Evolutionary conservation across 495 filamentous ascomycete genomes (phyloP), one percentile per base, ranked within the genome.

Genomic region (Penicillium arizonense): DNA sequence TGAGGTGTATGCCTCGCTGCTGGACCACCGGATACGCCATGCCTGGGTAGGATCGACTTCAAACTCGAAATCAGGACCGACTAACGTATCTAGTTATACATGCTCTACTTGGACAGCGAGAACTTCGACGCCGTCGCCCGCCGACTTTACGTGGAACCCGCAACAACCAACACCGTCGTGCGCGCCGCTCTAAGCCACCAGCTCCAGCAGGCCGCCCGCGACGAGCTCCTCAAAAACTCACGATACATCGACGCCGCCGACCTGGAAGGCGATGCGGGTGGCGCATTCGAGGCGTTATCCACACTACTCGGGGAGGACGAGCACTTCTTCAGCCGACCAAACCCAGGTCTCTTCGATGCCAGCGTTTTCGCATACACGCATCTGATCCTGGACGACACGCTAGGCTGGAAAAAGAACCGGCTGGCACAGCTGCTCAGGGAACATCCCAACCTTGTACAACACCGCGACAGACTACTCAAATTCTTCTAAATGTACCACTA

Each of bases 331-430:
- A 79, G 74, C 4, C 73, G 71, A 3, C 62, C 70, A 9, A 74
- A 70, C 23, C 90, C 94, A 2, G 81, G 83, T 0, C 60, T 91
- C 11, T 90, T 98, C 58, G 94, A 98, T 69, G 90, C 92, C 23
- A 82, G 78, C 50, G 82, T 97, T 20, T 97, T 96, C 74, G 86
- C 89, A 21, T 98, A 96, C 69, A 91, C 89, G n/a, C 81, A 93
- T 65, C 65, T 96, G 16, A 77, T 97, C 28, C 63, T 95, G 53
- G 81, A 87, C 55, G 72, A 80, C 8, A 58, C 54, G 3, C 64
- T 87, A 57, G 78, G 70, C 4, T 90, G 86, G 87, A 77, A 73
- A 53, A 72, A 76, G 28, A 74, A 74, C 41, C 55, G 71, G 34
- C 51, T 81, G 49, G 66, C 44, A 20, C 64, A 70, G 47, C 50